Base-by-base conservation (phyloP, 78 protist genomes). In the Emiliania huxleyi region DNA sequence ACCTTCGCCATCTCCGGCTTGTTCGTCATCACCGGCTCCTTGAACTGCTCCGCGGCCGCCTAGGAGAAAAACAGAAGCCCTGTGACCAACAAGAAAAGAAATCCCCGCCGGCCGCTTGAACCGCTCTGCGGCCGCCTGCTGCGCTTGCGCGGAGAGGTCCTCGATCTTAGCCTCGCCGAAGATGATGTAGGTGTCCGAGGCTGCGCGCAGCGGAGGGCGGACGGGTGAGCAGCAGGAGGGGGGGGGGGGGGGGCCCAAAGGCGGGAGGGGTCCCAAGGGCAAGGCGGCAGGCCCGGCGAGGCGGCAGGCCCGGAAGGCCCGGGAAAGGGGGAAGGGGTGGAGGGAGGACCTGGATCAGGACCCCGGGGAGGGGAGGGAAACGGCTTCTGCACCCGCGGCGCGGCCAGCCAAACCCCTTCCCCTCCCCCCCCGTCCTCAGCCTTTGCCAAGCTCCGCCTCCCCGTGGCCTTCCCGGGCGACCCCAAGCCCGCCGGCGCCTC, bases 141-240 rank as follows among this genome's bases (percentile, higher is more conserved):
- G 87, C 25, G 94, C 95, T 83, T 81, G 91, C 12, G 91, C 95
- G 43, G 62, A 33, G 35, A 93, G 85, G 71, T 97, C 99, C 93
- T 98, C 98, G 6, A 97, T 90, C 93, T 96, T 96, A 84, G 96
- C 96, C 91, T 97, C 98, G 90, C 99, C 99, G 71, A 97, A 97
- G 96, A 98, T 95, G 55, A 97, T 95, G 94, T 96, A 98, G 33
- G 98, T 97, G 81, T 97, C 98, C 26, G 96, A 87, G 26, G 93
- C 91, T n/a, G n/a, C n/a, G n/a, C n/a, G n/a, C n/a, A n/a, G n/a
- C n/a, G n/a, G n/a, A n/a, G n/a, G n/a, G n/a, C n/a, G n/a, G n/a
- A n/a, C n/a, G n/a, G n/a, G n/a, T n/a, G n/a, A n/a, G n/a, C n/a
- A n/a, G n/a, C n/a, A n/a, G n/a, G n/a, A n/a, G n/a, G n/a, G n/a